phyloP scores from a whole-genome alignment of 73 alveolate species.

The Tetrahymena borealis region DNA sequence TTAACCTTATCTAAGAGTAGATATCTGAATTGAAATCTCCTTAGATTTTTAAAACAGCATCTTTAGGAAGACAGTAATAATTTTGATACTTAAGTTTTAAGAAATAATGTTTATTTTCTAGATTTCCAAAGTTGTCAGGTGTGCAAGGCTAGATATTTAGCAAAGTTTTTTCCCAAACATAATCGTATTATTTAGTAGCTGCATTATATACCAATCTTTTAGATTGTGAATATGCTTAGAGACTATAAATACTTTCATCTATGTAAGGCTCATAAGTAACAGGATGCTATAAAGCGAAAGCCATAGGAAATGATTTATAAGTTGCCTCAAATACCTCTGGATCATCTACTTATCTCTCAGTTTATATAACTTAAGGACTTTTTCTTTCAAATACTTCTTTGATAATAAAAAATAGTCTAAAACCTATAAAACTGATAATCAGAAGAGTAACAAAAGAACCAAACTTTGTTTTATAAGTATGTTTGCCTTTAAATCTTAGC shows the following conservation, averaged over 20 bases:
- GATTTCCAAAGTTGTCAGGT: not conserved
- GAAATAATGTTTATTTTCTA: not conserved
- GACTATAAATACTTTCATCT: not conserved
- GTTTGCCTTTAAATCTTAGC: not conserved
- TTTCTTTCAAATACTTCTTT: not conserved
- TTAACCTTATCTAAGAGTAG: not conserved
- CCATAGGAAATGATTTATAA: not conserved
- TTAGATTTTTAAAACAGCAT: not conserved
- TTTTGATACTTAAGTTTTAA: not conserved
- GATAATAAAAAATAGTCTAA: not conserved
- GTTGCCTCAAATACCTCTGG: not conserved
- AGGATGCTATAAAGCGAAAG: not conserved
- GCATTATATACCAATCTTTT: not conserved
- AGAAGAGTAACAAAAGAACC: not conserved
- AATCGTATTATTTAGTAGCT: not conserved
- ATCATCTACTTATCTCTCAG: not conserved
- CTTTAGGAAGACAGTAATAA: not conserved
- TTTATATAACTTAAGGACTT: not conserved
- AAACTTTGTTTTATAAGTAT: not conserved
- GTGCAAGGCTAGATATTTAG: not conserved
- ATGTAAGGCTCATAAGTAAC: not conserved
- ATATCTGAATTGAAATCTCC: not conserved
- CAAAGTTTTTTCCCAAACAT: not conserved
- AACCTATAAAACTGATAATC: not conserved
- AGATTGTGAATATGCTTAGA: not conserved